phyloP scores from a whole-genome alignment of 1,284 basidiomycete species.

The Boletus mariae region DNA sequence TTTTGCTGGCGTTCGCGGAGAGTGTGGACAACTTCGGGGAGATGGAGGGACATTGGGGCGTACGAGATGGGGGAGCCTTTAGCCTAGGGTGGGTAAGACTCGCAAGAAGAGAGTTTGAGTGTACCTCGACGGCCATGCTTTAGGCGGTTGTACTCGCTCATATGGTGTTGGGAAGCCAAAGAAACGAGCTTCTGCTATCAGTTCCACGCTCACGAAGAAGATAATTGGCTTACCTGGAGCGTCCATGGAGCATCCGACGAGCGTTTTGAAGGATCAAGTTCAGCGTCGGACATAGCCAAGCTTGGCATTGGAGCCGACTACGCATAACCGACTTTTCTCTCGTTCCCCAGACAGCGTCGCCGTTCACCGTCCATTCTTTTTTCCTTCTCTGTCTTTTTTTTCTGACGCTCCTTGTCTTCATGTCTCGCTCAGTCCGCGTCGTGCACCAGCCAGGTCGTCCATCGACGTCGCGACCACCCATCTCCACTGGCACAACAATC shows the following conservation, averaged over 20 bases:
- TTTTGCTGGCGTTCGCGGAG: constrained; percentile 59
- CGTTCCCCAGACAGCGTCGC: background rate
- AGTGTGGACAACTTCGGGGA: constrained; percentile 59
- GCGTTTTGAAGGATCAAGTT: too few relatives aligned
- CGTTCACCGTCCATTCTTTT: constrained; percentile 1
- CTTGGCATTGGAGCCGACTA: background rate
- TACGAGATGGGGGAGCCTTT: constrained; percentile 59
- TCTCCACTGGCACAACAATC: constrained; percentile 52
- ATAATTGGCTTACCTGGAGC: constrained; percentile 12
- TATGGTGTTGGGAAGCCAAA: constrained; percentile 77
- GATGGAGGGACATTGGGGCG: constrained; percentile 66
- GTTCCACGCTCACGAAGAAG: background rate
- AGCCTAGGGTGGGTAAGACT: background rate
- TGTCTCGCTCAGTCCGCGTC: constrained; percentile 52
- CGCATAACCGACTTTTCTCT: constrained; percentile 2
- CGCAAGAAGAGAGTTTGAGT: background rate
- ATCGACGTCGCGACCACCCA: constrained; percentile 58
- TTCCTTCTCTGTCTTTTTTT: constrained; percentile 1
- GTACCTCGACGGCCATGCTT: constrained; percentile 71
- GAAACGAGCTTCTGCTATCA: constrained; percentile 44
- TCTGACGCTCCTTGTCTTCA: constrained; percentile 21
- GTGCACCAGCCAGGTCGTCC: constrained; percentile 33
- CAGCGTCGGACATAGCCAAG: constrained; percentile 12
- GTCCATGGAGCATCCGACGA: constrained; percentile 10
- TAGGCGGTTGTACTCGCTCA: constrained; percentile 72